Percentiles rank a stretch among this genome's conserved stretches.
Evolutionary conservation across 805 yeast genomes (phyloP).

Genomic region (Myxozyma vanderwaltii): DNA sequence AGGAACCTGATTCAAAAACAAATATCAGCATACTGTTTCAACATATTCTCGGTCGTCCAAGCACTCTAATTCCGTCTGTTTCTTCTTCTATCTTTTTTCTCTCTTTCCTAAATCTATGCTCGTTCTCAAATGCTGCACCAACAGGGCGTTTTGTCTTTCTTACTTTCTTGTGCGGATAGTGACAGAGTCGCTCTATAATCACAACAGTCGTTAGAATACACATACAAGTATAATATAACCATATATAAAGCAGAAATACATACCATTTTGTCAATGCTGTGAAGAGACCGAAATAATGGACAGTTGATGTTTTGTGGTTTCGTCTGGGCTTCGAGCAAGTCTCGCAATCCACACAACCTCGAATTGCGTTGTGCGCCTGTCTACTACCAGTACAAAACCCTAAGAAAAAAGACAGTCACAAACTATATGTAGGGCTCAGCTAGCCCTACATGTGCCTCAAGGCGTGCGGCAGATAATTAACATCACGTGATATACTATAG

Average conservation of each 20-base stretch:
- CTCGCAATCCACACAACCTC: slow-evolving; percentile 3
- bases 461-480: not conserved
- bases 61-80: not conserved
- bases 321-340: not conserved
- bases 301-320: slow-evolving; percentile 8
- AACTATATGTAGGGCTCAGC: not conserved
- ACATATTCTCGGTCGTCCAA: not conserved
- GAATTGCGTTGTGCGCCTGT: not conserved
- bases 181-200: slow-evolving; percentile 74
- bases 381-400: not conserved
- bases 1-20: slow-evolving; percentile 56
- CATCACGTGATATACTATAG: not conserved
- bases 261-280: slow-evolving; percentile 22
- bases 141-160: slow-evolving; percentile 9
- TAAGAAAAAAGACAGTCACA: slow-evolving; percentile 6
- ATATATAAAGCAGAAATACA: not conserved
- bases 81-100: not conserved
- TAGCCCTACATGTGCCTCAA: slow-evolving; percentile 3
- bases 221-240: slow-evolving; percentile 1
- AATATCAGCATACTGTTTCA: slow-evolving; percentile 4
- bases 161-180: slow-evolving; percentile 97
- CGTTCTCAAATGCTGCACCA: too few relatives aligned
- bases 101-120: not conserved
- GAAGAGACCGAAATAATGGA: slow-evolving; percentile 3
- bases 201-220: not conserved